phyloP scores from a whole-genome alignment of 192 early-diverging fungal species.

The Geranomyces michiganensis region DNA sequence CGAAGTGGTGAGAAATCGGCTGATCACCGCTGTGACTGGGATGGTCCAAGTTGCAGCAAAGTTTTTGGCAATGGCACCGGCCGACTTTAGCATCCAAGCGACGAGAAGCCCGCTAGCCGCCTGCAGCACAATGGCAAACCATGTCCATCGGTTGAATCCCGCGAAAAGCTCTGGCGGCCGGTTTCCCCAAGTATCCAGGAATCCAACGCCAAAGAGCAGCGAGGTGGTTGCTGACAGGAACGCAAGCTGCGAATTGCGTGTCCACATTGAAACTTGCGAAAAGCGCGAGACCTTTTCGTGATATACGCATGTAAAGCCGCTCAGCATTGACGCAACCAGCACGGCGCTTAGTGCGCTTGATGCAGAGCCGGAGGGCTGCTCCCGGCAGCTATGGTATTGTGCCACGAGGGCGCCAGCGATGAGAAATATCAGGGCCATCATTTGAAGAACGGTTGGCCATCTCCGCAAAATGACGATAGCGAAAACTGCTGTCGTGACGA shows the following conservation, averaged over 20 bases:
- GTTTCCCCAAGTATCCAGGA: background rate
- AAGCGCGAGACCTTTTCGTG: background rate
- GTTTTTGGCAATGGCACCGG: conserved; percentile 2
- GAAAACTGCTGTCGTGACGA: too few species aligned
- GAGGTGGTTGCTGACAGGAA: background rate
- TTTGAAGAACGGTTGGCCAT: too few species aligned
- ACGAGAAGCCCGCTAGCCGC: conserved; percentile 2
- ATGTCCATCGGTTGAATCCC: background rate
- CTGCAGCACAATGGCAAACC: background rate
- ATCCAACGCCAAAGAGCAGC: background rate
- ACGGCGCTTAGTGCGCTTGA: too few species aligned
- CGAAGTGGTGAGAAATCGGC: background rate
- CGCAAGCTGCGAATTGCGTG: conserved; percentile 1
- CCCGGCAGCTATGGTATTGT: too few species aligned
- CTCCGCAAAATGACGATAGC: too few species aligned
- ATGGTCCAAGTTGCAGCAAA: background rate
- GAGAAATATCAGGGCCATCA: too few species aligned
- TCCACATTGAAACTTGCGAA: background rate
- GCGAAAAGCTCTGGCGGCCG: background rate
- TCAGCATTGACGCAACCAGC: too few species aligned
- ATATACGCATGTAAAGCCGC: conserved; percentile 15
- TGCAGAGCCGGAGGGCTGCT: too few species aligned
- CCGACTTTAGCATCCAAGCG: background rate
- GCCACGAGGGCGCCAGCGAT: too few species aligned
- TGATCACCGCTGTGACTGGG: background rate